phyloP scores from a whole-genome alignment of 441 rosid species.

The Viola pubescens region DNA sequence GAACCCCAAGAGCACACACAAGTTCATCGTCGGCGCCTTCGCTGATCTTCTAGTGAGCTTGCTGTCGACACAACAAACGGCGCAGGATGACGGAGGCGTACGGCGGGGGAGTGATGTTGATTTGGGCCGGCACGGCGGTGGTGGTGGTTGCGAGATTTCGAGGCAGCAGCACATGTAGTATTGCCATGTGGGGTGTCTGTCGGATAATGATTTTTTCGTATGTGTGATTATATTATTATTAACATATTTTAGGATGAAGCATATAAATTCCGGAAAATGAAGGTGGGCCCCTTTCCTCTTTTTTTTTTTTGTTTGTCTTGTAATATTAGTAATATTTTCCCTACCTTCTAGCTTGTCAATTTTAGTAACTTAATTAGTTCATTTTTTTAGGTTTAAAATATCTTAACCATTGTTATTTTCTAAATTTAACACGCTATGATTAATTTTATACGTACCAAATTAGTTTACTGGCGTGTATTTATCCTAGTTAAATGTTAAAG shows the following conservation, averaged over 20 bases:
- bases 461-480: too few relatives aligned
- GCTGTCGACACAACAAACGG: conserved; percentile 24
- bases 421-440: too few relatives aligned
- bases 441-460: too few relatives aligned
- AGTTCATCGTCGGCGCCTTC: conserved; percentile 64
- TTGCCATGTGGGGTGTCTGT: conserved; percentile 10
- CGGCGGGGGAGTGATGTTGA: not conserved
- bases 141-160: conserved; percentile 7
- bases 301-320: not conserved
- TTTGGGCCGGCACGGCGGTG: not conserved
- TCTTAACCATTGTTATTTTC: too few relatives aligned
- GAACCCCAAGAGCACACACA: conserved; percentile 61
- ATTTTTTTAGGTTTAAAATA: too few relatives aligned
- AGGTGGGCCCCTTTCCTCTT: conserved; percentile 11
- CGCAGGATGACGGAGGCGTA: not conserved
- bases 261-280: not conserved
- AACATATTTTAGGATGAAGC: not conserved
- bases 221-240: conserved; percentile 15
- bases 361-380: too few relatives aligned
- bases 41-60: conserved; percentile 67
- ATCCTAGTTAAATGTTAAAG: too few relatives aligned
- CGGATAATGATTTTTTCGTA: conserved; percentile 4
- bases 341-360: too few relatives aligned
- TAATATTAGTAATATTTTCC: too few relatives aligned
- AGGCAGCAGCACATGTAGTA: conserved; percentile 12